Evolutionary conservation across 2,329 filamentous ascomycete species (phyloP), one percentile per base, ranked within the genome.

Genomic region (Didymella arachidicola): DNA sequence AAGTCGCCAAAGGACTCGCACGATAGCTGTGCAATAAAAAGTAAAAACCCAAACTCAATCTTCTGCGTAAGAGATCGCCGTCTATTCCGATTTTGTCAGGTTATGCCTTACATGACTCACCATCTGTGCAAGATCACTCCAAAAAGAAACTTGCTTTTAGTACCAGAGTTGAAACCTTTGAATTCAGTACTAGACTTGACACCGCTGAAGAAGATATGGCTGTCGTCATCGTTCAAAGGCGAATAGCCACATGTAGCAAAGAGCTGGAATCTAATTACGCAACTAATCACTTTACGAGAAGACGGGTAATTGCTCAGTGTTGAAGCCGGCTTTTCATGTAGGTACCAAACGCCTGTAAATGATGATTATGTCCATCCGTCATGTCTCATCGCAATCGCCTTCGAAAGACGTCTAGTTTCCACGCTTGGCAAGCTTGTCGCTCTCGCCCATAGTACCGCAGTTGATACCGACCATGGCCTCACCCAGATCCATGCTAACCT

Each of bases 391-490:
- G 16, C 26, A 32, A 10, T 29, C 25, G 11, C n/a, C 43, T 7
- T 30, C 25, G 4, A 29, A 8, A 27, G 14, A n/a, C 27, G 5
- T 25, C 42, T 86, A 97, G 92, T 92, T 97, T 10, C 94, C 94
- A 59, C 94, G 83, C 60, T 87, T 88, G 29, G 93, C 90, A 79
- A 97, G 81, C 85, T 91, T 96, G 79, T 97, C 89, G 59, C 84
- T 84, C 53, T 91, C 86, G 62, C 84, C 83, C 89, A 98, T 89
- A 68, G 84, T 86, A 62, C 86, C 86, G 65, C 91, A 91, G 80
- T 94, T 97, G 74, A 98, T 92, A 26, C 95, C 95, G 11, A 97
- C 93, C 92, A 98, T 99, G 36, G 95, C 93, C 85, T 97, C 93
- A n/a, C 95, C 95, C 27, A 98, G 81, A 57, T 93, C 92, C 73